Conservation (phyloP, 257 asterid genomes). For the Rubia yunnanensis region DNA sequence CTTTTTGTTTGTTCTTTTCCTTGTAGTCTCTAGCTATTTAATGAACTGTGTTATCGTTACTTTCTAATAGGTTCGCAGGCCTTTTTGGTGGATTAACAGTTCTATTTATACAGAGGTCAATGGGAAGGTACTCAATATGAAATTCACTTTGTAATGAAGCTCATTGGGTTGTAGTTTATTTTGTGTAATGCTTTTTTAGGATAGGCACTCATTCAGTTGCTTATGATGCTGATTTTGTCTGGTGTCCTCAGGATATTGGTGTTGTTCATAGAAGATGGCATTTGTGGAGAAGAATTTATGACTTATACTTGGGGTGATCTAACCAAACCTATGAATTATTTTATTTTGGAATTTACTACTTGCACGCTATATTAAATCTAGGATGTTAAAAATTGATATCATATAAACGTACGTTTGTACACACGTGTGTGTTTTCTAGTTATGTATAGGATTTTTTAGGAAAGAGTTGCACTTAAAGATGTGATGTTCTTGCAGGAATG, state of each 20-base stretch:
- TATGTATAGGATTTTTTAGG: not conserved
- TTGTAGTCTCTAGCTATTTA: slow-evolving; percentile 9
- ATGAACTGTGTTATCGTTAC: not conserved
- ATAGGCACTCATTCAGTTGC: not conserved
- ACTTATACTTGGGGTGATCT: slow-evolving; percentile 85
- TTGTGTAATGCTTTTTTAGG: not conserved
- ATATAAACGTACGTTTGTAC: not conserved
- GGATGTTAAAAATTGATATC: not conserved
- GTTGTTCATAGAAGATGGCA: slow-evolving; percentile 99
- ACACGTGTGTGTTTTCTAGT: not conserved
- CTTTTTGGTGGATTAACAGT: slow-evolving; percentile 99
- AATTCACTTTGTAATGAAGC: not conserved
- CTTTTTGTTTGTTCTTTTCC: not conserved
- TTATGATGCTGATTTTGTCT: not conserved
- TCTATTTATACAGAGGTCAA: slow-evolving; percentile 87
- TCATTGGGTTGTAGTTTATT: not conserved
- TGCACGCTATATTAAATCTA: not conserved
- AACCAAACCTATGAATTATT: not conserved
- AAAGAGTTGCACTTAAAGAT: not conserved
- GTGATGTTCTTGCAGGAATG: slow-evolving; percentile 43
- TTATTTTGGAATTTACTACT: not conserved
- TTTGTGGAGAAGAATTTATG: slow-evolving; percentile 94
- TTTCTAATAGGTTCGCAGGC: slow-evolving; percentile 62
- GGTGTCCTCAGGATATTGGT: slow-evolving; percentile 63
- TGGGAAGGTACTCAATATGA: slow-evolving; percentile 52